A percentile compares a stretch with the other conserved stretches of the same genome.
These are phyloP conservation scores for Mycena vitilis DNA, from an alignment of 768 basidiomycete species.

Conservation along the genomic window DNA sequence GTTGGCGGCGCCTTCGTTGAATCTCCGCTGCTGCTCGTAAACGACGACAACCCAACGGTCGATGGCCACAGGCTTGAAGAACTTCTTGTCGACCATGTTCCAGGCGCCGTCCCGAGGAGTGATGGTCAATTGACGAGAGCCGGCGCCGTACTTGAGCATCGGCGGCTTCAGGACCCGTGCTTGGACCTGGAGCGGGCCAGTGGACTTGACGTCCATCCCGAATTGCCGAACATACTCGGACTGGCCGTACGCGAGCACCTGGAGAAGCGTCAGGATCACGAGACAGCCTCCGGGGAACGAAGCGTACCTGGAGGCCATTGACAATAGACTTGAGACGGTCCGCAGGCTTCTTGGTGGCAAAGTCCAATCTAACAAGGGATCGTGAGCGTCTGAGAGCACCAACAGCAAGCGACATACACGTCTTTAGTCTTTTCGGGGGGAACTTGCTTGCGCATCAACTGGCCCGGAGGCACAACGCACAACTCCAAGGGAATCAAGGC, in stretches of 20 bases:
- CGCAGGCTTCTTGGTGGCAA: slow-evolving; percentile 73
- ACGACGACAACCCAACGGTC: slow-evolving; percentile 72
- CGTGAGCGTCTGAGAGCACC: too few relatives aligned
- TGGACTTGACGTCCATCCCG: slow-evolving; percentile 70
- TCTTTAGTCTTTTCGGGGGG: slow-evolving; percentile 74
- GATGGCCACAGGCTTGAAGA: slow-evolving; percentile 68
- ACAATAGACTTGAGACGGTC: slow-evolving; percentile 68
- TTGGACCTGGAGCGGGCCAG: slow-evolving; percentile 62
- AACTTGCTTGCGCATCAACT: slow-evolving; percentile 76
- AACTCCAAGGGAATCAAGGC: slow-evolving; percentile 64
- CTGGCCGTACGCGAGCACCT: slow-evolving; percentile 77
- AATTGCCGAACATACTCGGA: slow-evolving; percentile 82
- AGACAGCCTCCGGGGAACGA: background rate
- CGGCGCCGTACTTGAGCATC: slow-evolving; percentile 71
- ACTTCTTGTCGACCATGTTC: slow-evolving; percentile 86
- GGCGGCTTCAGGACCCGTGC: slow-evolving; percentile 77
- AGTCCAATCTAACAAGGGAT: slow-evolving; percentile 52
- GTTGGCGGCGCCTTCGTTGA: slow-evolving; percentile 57
- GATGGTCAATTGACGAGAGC: slow-evolving; percentile 66
- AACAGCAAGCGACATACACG: slow-evolving; percentile 42
- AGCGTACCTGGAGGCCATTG: slow-evolving; percentile 62
- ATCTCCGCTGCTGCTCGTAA: slow-evolving; percentile 72
- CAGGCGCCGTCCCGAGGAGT: slow-evolving; percentile 68
- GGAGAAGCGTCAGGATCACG: background rate
- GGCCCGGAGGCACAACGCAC: slow-evolving; percentile 71